These are phyloP conservation scores for Brachypodium distachyon DNA, from an alignment of 202 grass and related monocot genomes.

Conservation along the genomic window DNA sequence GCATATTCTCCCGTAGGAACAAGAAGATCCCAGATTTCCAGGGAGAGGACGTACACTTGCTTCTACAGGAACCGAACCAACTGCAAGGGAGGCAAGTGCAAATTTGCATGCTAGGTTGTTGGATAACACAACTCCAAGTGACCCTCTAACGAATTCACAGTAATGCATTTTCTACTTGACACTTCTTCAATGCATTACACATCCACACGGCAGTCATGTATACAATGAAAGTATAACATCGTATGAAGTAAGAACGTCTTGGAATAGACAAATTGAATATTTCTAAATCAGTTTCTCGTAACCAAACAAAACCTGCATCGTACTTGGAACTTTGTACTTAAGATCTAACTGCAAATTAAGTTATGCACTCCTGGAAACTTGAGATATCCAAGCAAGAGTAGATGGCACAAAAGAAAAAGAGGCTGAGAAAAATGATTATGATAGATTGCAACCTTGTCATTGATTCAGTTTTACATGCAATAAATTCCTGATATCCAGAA, in stretches of 20 bases:
- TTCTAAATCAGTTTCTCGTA: background rate
- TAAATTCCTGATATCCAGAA: background rate
- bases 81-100: constrained; percentile 49
- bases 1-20: constrained; percentile 44
- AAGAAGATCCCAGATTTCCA: constrained; percentile 86
- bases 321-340: background rate
- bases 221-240: background rate
- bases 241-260: background rate
- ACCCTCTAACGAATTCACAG: constrained; percentile 44
- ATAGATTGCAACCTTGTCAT: background rate
- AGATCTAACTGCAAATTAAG: background rate
- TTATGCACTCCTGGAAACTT: background rate
- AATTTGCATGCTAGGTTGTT: constrained; percentile 86
- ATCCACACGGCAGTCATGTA: background rate
- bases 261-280: background rate
- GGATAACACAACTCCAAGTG: constrained; percentile 64
- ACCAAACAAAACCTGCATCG: background rate
- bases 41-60: constrained; percentile 64
- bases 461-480: background rate
- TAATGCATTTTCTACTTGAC: constrained; percentile 45
- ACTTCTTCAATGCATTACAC: constrained; percentile 3
- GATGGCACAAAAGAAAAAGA: background rate
- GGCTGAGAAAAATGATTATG: background rate
- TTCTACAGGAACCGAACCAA: constrained; percentile 41
- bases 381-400: background rate